phyloP scores from a whole-genome alignment of 306 rosid species.

The Malus sieversii region DNA sequence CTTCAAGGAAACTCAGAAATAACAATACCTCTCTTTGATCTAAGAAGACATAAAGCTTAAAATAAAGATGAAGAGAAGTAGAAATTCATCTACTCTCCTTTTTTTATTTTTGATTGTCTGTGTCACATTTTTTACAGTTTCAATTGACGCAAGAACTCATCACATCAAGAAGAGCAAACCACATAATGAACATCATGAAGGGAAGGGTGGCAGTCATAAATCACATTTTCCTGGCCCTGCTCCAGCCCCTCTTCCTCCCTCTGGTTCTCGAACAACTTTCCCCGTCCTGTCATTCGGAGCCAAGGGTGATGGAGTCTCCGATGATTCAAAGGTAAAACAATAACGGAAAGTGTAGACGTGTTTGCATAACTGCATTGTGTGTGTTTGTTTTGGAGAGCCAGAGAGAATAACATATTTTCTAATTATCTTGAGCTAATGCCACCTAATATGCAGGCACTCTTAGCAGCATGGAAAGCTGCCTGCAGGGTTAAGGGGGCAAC shows the following conservation, averaged over 20 bases:
- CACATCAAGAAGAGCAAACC: slow-evolving; percentile 35
- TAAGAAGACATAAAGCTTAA: not conserved
- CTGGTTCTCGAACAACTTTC: slow-evolving; percentile 26
- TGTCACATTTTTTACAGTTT: slow-evolving; percentile 26
- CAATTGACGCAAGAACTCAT: slow-evolving; percentile 66
- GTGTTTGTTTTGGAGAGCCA: not conserved
- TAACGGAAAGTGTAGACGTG: not conserved
- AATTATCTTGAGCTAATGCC: slow-evolving; percentile 4
- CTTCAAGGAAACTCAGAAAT: slow-evolving; percentile 12
- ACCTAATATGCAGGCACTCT: slow-evolving; percentile 48
- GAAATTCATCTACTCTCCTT: slow-evolving; percentile 23
- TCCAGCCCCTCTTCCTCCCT: slow-evolving; percentile 41
- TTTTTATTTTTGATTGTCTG: slow-evolving; percentile 27
- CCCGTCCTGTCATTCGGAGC: slow-evolving; percentile 69
- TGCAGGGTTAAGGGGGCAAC: slow-evolving; percentile 62
- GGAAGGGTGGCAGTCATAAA: slow-evolving; percentile 18
- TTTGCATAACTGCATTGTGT: not conserved
- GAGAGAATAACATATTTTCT: not conserved
- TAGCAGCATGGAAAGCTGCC: slow-evolving; percentile 78
- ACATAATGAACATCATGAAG: slow-evolving; percentile 40
- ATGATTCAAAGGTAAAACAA: slow-evolving; percentile 66
- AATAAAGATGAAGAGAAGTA: slow-evolving; percentile 36
- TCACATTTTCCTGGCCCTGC: slow-evolving; percentile 32
- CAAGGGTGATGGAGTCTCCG: slow-evolving; percentile 68
- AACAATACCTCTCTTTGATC: not conserved